Evolutionary conservation across 225 moss, liverwort and hornwort genomes (phyloP), one percentile per base, ranked within the genome.

Genomic region (Thuidium tamariscinum): DNA sequence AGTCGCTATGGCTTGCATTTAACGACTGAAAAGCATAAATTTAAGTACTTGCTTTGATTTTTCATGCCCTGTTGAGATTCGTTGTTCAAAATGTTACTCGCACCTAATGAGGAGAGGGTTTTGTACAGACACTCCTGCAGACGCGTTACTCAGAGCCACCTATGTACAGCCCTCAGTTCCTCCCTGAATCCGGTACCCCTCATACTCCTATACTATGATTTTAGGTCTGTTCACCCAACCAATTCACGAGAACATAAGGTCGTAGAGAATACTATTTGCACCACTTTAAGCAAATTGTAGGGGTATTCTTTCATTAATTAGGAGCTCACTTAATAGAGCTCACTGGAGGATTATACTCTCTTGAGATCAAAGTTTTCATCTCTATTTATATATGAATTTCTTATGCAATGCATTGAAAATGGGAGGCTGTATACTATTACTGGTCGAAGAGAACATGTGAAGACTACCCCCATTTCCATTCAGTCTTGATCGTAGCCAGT

Each of bases 91-190:
- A 77, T 42, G 5, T 14, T 46, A 3, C 64, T 62, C n/a, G 44
- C 34, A 49, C 17, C 39, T 75, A 32, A 86, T 21, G 56, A 25
- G 71, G 41, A 46, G 63, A 59, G 81, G 55, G 48, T 87, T 84
- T 90, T 52, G 60, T 42, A 41, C 95, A 96, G 96, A 88, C 74
- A 29, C 87, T 96, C 37, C 62, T 89, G 78, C 90, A 93, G 54
- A 91, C 96, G 56, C 90, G 84, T 21, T 96, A 96, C 86, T 86
- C 92, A 52, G 94, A 96, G 84, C 95, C 95, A 44, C 96, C 96
- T 37, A 95, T 96, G 96, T 95, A 93, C 91, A 72, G 77, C 18
- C 88, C 94, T 59, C 93, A 94, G 89, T 96, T 93, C 81, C 89
- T 90, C 52, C 90, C 86, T 76, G 90, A 90, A 93, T 88, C 85